Conservation (phyloP, 441 rosid genomes). For the Erodium trifolium region DNA sequence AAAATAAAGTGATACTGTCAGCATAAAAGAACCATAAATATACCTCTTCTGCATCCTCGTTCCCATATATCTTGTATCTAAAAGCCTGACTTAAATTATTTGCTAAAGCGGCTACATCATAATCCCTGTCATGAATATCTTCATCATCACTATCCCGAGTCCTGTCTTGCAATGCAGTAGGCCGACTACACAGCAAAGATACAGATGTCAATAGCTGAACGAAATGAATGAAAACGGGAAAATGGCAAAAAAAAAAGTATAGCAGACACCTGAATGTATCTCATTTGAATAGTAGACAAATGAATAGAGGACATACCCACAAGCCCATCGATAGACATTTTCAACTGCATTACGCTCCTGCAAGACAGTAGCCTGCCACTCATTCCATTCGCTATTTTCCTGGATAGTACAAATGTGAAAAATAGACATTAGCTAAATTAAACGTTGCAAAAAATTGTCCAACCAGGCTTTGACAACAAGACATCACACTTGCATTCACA, state of each 20-base stretch:
- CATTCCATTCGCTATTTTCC: slow-evolving; percentile 80
- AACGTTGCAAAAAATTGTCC: too few species aligned
- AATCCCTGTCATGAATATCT: slow-evolving; percentile 80
- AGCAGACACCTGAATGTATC: too few species aligned
- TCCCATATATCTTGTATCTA: slow-evolving; percentile 74
- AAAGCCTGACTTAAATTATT: slow-evolving; percentile 86
- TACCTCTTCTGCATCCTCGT: slow-evolving; percentile 78
- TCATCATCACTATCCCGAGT: slow-evolving; percentile 87
- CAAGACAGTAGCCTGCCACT: slow-evolving; percentile 65
- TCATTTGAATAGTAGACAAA: neutral
- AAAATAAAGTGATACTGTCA: neutral
- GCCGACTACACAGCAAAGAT: slow-evolving; percentile 53
- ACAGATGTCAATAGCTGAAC: neutral
- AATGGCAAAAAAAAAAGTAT: neutral
- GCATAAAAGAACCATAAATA: neutral
- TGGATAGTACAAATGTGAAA: slow-evolving; percentile 21
- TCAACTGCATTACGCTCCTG: slow-evolving; percentile 41
- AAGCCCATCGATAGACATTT: slow-evolving; percentile 72
- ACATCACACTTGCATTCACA: slow-evolving; percentile 9
- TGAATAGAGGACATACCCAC: slow-evolving; percentile 50
- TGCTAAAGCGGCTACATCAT: slow-evolving; percentile 90
- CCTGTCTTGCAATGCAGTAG: slow-evolving; percentile 85
- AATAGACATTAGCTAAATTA: neutral
- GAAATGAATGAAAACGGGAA: neutral
- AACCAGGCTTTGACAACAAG: neutral